Conservation (phyloP, 2,329 filamentous ascomycete species). For the Alternaria longipes region DNA sequence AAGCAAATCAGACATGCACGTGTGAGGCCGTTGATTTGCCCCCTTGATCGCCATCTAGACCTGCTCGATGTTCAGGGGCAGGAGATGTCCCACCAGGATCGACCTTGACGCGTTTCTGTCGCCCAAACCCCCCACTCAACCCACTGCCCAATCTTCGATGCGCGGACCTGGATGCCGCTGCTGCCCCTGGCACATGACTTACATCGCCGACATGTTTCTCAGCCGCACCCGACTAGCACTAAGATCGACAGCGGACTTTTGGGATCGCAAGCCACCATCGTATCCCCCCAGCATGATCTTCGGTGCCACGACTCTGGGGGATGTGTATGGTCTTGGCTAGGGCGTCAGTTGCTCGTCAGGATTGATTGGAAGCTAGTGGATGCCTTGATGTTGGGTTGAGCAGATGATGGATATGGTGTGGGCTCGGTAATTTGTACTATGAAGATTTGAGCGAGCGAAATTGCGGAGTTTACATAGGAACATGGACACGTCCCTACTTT, state of each 20-base stretch:
- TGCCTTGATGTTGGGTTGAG: background rate
- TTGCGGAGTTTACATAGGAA: background rate
- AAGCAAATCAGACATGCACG: background rate
- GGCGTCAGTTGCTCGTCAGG: background rate
- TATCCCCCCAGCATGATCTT: background rate
- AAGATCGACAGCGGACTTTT: conserved; percentile 4
- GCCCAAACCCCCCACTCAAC: background rate
- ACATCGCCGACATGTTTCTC: background rate
- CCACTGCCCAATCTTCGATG: background rate
- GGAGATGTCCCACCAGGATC: background rate
- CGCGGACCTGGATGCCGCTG: background rate
- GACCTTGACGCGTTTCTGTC: conserved; percentile 2
- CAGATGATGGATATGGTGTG: background rate
- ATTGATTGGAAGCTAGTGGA: background rate
- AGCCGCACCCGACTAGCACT: background rate
- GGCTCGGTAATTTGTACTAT: background rate
- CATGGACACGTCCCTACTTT: no score
- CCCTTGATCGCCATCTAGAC: conserved; percentile 1
- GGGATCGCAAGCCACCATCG: background rate
- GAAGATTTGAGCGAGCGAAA: background rate
- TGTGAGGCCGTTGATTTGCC: conserved; percentile 4
- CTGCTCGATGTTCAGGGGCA: conserved; percentile 6
- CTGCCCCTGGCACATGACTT: conserved; percentile 5
- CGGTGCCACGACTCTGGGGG: background rate
- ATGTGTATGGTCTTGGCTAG: background rate